Evolutionary conservation across 805 yeast species (phyloP).

Genomic region (Kodamaea leandrae): DNA sequence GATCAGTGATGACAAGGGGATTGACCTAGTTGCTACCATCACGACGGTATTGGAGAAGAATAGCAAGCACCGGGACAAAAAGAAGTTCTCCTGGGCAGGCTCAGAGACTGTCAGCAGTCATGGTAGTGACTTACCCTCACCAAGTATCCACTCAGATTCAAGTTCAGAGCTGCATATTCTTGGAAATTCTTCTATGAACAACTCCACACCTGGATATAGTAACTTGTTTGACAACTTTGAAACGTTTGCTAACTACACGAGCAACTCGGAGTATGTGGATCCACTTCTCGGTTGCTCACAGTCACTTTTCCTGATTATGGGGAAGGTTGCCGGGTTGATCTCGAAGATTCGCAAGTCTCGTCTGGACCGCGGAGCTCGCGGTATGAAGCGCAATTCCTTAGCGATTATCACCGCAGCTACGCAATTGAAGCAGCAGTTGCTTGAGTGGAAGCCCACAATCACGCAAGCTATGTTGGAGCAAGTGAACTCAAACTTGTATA

Average conservation of each 20-base stretch:
- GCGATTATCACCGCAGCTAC: slow-evolving; percentile 53
- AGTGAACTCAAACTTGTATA: slow-evolving; percentile 27
- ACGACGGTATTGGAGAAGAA: slow-evolving; percentile 31
- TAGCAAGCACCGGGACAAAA: slow-evolving; percentile 6
- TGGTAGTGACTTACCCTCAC: slow-evolving; percentile 1
- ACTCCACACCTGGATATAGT: slow-evolving; percentile 16
- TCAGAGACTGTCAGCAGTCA: slow-evolving; percentile 3
- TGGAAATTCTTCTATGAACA: neutral
- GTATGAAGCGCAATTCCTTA: slow-evolving; percentile 35
- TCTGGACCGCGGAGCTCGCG: slow-evolving; percentile 13
- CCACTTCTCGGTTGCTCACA: slow-evolving; percentile 69
- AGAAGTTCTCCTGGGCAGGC: slow-evolving; percentile 1
- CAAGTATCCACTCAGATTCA: slow-evolving; percentile 20
- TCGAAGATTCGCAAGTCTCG: slow-evolving; percentile 43
- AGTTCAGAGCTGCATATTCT: slow-evolving; percentile 14
- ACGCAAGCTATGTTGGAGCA: slow-evolving; percentile 28
- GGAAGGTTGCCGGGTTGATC: slow-evolving; percentile 58
- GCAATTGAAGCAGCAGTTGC: slow-evolving; percentile 49
- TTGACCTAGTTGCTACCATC: slow-evolving; percentile 41
- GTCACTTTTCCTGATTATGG: slow-evolving; percentile 60
- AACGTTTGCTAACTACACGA: slow-evolving; percentile 31
- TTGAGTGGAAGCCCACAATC: slow-evolving; percentile 55
- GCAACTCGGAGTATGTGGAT: slow-evolving; percentile 47
- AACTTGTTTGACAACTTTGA: slow-evolving; percentile 41
- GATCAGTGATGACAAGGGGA: slow-evolving; percentile 43